Conservation (phyloP, 2,329 filamentous ascomycete species). For the Botrytis hyacinthi region DNA sequence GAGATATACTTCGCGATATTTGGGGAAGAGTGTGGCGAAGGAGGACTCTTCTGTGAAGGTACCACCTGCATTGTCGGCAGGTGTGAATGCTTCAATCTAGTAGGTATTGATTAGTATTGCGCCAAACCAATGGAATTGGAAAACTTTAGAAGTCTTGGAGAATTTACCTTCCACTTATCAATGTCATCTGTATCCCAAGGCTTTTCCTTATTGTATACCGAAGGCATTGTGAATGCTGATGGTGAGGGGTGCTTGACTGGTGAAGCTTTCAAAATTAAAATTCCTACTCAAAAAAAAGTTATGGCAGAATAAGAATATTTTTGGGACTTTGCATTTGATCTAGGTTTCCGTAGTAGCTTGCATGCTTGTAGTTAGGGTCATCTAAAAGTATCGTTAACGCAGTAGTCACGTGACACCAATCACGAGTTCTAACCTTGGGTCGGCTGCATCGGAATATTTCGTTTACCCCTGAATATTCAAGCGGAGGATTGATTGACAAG, state of each 20-base stretch:
- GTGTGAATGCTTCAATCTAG: slow-evolving; percentile 76
- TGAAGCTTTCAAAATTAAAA: slow-evolving; percentile 14
- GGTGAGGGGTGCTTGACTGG: slow-evolving; percentile 23
- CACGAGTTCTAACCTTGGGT: background rate
- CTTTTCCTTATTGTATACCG: slow-evolving; percentile 85
- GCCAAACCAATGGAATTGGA: background rate
- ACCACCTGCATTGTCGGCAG: slow-evolving; percentile 80
- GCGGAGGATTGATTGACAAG: slow-evolving; percentile 12
- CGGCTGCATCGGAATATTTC: background rate
- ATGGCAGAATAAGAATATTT: slow-evolving; percentile 20
- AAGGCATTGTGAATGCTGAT: slow-evolving; percentile 62
- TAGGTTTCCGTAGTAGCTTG: slow-evolving; percentile 12
- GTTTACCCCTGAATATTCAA: slow-evolving; percentile 19
- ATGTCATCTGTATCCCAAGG: slow-evolving; percentile 96
- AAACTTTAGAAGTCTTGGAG: background rate
- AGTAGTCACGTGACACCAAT: accelerated
- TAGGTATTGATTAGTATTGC: slow-evolving; percentile 22
- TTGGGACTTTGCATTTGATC: slow-evolving; percentile 9
- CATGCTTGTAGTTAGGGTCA: background rate
- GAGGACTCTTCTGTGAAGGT: slow-evolving; percentile 91
- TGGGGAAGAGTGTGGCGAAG: slow-evolving; percentile 85
- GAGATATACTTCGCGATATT: slow-evolving; percentile 93
- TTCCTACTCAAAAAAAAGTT: slow-evolving; percentile 24
- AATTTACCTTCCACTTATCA: slow-evolving; percentile 82
- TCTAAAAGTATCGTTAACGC: accelerated